phyloP scores from a whole-genome alignment of 2,329 filamentous ascomycete species.

The Hirsutella thompsonii region DNA sequence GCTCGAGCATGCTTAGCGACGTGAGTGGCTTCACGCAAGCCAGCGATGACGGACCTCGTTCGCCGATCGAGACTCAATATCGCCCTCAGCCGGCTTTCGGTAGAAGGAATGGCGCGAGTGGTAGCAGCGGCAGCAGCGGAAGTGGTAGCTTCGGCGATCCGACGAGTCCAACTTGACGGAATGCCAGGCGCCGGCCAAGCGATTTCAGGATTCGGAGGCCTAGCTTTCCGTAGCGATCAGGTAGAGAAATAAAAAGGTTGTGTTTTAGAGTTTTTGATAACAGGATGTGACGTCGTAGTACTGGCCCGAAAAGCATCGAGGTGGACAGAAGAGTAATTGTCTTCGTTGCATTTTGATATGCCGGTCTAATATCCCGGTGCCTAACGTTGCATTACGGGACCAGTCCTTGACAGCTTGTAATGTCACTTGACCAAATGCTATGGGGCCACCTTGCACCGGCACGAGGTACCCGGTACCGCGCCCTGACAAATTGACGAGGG shows the following conservation, averaged over 20 bases:
- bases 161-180: conserved; percentile 28
- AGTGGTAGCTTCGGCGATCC: conserved; percentile 38
- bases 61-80: conserved; percentile 5
- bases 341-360: background rate
- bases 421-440: no score
- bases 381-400: background rate
- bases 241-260: background rate
- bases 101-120: conserved; percentile 15
- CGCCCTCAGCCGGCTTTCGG: conserved; percentile 2
- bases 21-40: conserved; percentile 55
- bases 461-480: no score
- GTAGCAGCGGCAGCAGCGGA: conserved; percentile 32
- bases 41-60: conserved; percentile 34
- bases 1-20: conserved; percentile 55
- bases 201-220: background rate
- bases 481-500: no score
- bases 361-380: background rate
- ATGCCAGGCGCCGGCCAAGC: background rate
- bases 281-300: background rate
- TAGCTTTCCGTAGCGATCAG: background rate
- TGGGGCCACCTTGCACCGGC: no score
- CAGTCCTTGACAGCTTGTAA: no score
- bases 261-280: background rate
- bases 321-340: no score
- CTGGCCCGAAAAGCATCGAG: background rate